Evolutionary conservation across 345 rosid genomes (phyloP).

Genomic region (Excoecaria cochinchinensis): DNA sequence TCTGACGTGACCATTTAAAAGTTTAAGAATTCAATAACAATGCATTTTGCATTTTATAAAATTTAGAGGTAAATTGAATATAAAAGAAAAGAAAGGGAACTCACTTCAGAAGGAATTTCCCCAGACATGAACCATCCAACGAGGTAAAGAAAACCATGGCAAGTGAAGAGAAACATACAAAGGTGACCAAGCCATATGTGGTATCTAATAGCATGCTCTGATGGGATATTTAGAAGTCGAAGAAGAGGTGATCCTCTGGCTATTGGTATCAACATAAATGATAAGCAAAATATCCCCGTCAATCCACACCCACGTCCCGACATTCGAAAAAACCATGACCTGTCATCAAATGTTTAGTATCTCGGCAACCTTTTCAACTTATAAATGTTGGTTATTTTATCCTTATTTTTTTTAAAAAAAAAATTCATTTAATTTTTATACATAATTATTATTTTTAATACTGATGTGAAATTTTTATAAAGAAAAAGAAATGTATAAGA

Average conservation of each 20-base stretch:
- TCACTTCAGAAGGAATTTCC: constrained; percentile 9
- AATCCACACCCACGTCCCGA: constrained; percentile 26
- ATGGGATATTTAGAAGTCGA: constrained; percentile 26
- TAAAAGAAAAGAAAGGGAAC: background rate
- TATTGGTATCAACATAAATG: constrained; percentile 35
- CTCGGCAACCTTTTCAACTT: too few species aligned
- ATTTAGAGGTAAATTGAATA: too few species aligned
- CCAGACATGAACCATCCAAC: constrained; percentile 28
- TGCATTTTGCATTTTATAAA: background rate
- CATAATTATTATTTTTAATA: too few species aligned
- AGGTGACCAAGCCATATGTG: constrained; percentile 42
- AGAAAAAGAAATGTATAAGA: too few species aligned
- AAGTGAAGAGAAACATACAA: constrained; percentile 26
- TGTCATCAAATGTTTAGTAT: background rate
- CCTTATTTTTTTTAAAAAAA: too few species aligned
- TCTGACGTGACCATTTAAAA: too few species aligned
- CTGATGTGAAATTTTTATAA: too few species aligned
- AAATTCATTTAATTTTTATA: too few species aligned
- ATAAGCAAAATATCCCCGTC: constrained; percentile 28
- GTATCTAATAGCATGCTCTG: constrained; percentile 30
- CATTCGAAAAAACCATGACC: constrained; percentile 27
- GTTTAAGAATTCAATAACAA: too few species aligned
- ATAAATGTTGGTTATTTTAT: too few species aligned
- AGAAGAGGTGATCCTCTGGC: constrained; percentile 35
- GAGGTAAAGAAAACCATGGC: constrained; percentile 32